Evolutionary conservation across 1,139 yeast genomes (phyloP).

Genomic region (Scheffersomyces segobiensis): DNA sequence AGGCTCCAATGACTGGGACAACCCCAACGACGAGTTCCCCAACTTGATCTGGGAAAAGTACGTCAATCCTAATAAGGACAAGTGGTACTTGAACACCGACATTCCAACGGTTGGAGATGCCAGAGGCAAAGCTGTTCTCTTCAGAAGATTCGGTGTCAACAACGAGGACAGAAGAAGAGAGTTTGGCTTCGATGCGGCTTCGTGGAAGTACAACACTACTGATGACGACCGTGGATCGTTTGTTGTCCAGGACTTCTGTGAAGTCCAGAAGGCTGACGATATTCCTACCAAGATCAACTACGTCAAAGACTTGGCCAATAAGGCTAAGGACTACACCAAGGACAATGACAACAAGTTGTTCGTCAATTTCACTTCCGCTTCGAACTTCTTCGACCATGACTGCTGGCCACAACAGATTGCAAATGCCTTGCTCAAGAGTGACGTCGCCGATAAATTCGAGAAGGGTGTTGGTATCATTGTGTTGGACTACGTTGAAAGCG

Average conservation of each 20-base stretch:
- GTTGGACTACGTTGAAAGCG: slow-evolving; percentile 65
- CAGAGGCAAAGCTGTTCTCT: slow-evolving; percentile 66
- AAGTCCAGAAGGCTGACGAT: slow-evolving; percentile 53
- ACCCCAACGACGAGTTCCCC: slow-evolving; percentile 64
- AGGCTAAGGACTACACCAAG: slow-evolving; percentile 52
- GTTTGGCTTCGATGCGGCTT: slow-evolving; percentile 69
- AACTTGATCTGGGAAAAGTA: slow-evolving; percentile 64
- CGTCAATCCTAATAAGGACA: slow-evolving; percentile 49
- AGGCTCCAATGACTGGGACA: slow-evolving; percentile 67
- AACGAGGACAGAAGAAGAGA: slow-evolving; percentile 41
- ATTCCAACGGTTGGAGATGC: slow-evolving; percentile 62
- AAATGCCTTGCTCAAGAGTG: slow-evolving; percentile 46
- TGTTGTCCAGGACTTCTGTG: slow-evolving; percentile 77
- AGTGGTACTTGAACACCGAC: slow-evolving; percentile 60
- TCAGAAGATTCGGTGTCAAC: slow-evolving; percentile 69
- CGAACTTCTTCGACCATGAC: slow-evolving; percentile 67
- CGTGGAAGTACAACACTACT: slow-evolving; percentile 68
- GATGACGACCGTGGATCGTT: slow-evolving; percentile 64
- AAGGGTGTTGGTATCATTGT: slow-evolving; percentile 62
- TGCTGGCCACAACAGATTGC: slow-evolving; percentile 80
- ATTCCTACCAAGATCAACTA: slow-evolving; percentile 58
- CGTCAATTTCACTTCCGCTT: slow-evolving; percentile 73
- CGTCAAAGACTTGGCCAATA: slow-evolving; percentile 56
- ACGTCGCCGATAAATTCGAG: slow-evolving; percentile 51
- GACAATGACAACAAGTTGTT: slow-evolving; percentile 56